These are phyloP conservation scores for Penicillium griseofulvum DNA, from an alignment of 2,329 filamentous ascomycete species.

Conservation along the genomic window DNA sequence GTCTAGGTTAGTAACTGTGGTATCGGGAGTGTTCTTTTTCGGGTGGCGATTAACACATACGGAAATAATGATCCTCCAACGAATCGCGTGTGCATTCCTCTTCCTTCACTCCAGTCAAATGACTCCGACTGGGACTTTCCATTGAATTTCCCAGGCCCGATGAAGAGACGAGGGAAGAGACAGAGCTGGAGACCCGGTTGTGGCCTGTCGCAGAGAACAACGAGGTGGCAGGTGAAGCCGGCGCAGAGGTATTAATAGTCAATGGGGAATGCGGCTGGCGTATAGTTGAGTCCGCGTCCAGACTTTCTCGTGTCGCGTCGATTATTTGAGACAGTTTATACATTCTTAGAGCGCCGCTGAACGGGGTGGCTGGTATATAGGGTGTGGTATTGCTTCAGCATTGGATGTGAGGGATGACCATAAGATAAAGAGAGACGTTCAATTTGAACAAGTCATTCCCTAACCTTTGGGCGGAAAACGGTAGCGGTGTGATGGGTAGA, in stretches of 20 bases:
- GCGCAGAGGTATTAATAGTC: conserved; percentile 36
- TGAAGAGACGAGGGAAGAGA: conserved; percentile 68
- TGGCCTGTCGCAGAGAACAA: conserved; percentile 41
- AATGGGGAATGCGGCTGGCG: conserved; percentile 32
- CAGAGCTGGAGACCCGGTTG: conserved; percentile 59
- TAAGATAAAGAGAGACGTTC: conserved; percentile 5
- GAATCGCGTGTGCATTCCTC: conserved; percentile 69
- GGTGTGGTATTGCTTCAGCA: conserved; percentile 18
- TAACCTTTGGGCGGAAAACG: conserved; percentile 19
- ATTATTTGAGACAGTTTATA: conserved; percentile 35
- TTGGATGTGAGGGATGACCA: conserved; percentile 9
- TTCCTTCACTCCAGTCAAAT: conserved; percentile 79
- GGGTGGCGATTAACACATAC: conserved; percentile 55
- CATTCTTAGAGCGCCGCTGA: conserved; percentile 26
- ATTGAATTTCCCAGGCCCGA: conserved; percentile 52
- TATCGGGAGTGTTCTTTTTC: too few species aligned
- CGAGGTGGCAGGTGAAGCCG: conserved; percentile 41
- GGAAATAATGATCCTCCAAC: conserved; percentile 64
- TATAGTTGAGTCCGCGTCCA: conserved; percentile 23
- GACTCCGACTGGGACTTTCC: conserved; percentile 59
- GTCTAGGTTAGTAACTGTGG: conserved; percentile 4
- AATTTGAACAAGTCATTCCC: conserved; percentile 8
- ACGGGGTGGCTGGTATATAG: conserved; percentile 11
- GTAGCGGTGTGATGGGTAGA: conserved; percentile 19
- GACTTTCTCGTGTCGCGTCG: conserved; percentile 34